Conservation (phyloP, 192 early-diverging fungal genomes). For the Pilaira anomala region DNA sequence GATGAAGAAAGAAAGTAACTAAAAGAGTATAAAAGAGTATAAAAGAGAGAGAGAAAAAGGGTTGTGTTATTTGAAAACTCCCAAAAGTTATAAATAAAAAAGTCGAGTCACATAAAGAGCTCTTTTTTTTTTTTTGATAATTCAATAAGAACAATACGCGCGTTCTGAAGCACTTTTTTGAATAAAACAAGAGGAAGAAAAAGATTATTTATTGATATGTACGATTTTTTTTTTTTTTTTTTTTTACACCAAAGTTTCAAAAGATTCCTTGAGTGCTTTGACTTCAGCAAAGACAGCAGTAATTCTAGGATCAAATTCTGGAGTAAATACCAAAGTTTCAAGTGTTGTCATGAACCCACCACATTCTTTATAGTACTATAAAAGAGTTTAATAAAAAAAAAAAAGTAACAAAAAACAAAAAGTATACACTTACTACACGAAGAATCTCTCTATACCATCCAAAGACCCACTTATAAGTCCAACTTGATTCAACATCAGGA, state of each 20-base stretch:
- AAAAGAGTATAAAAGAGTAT: neutral
- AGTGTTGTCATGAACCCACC: conserved; percentile 52
- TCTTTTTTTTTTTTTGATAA: too few relatives aligned
- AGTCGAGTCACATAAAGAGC: too few relatives aligned
- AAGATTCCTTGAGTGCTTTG: conserved; percentile 9
- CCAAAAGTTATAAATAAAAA: too few relatives aligned
- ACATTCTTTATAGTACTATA: conserved; percentile 58
- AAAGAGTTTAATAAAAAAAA: neutral
- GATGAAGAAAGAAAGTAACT: neutral
- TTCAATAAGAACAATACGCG: too few relatives aligned
- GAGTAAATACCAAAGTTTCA: conserved; percentile 54
- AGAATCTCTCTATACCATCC: conserved; percentile 62
- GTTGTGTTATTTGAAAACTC: too few relatives aligned
- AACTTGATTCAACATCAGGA: conserved; percentile 24
- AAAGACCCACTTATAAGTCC: conserved; percentile 59
- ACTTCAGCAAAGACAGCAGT: conserved; percentile 27
- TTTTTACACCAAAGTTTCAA: neutral
- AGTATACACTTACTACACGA: conserved; percentile 64
- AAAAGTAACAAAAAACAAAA: too few relatives aligned
- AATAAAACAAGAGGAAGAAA: too few relatives aligned
- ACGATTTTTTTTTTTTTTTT: neutral
- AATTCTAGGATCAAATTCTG: conserved; percentile 47
- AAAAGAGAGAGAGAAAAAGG: neutral
- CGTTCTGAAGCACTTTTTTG: too few relatives aligned
- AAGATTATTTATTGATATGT: too few relatives aligned